Conservation (phyloP, 768 basidiomycete species). For the Termitomyces sp. region DNA sequence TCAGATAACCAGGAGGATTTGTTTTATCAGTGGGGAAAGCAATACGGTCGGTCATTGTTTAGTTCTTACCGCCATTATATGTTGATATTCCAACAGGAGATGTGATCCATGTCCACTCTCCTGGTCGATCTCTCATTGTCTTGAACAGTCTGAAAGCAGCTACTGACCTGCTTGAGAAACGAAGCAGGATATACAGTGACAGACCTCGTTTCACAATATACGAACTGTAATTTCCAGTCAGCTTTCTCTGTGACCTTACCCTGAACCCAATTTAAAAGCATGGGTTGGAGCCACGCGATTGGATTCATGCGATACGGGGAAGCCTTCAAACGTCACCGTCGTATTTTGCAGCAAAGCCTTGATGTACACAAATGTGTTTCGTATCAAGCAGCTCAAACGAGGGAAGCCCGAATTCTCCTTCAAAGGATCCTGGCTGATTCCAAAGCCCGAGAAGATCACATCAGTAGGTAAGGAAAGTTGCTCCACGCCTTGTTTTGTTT, state of each 20-base stretch:
- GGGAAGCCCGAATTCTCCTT: slow-evolving; percentile 24
- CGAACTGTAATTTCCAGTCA: slow-evolving; percentile 11
- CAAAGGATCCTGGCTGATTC: slow-evolving; percentile 20
- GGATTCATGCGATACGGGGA: slow-evolving; percentile 13
- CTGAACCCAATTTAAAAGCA: slow-evolving; percentile 1
- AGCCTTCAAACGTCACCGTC: slow-evolving; percentile 11
- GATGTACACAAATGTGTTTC: slow-evolving; percentile 12
- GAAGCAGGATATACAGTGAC: slow-evolving; percentile 12
- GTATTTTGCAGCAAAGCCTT: slow-evolving; percentile 13
- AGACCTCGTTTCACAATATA: slow-evolving; percentile 11
- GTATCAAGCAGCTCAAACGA: slow-evolving; percentile 19
- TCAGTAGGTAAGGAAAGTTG: slow-evolving; percentile 20
- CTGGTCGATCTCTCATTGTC: slow-evolving; percentile 9
- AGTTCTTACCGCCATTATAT: background rate
- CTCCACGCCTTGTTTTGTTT: background rate
- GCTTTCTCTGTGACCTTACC: background rate
- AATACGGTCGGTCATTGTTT: slow-evolving; percentile 4
- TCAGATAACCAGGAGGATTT: slow-evolving; percentile 4
- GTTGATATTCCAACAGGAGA: slow-evolving; percentile 1
- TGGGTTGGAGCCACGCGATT: slow-evolving; percentile 9
- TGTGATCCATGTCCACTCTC: slow-evolving; percentile 8
- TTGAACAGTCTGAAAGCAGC: slow-evolving; percentile 12
- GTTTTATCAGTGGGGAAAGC: slow-evolving; percentile 13
- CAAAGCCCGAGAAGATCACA: slow-evolving; percentile 18
- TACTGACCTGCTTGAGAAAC: slow-evolving; percentile 11